Base-by-base conservation (phyloP, 208 protist species). In the Herpetomonas samuelpessoai region DNA sequence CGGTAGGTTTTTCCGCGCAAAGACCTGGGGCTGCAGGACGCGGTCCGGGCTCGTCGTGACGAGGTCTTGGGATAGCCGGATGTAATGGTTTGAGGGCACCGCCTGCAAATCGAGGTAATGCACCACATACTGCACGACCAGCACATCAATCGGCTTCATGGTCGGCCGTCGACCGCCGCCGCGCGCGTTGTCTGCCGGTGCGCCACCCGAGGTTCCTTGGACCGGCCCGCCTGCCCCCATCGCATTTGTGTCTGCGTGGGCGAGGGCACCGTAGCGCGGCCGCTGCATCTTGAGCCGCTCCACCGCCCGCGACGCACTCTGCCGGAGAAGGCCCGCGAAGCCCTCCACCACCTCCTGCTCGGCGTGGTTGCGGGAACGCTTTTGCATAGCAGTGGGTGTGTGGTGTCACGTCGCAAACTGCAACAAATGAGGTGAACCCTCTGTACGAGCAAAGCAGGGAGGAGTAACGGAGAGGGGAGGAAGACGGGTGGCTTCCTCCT, bases 101-200 rank as follows among this genome's bases (percentile, higher is more conserved):
- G 31, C 16, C 19, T 57, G 65, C 22, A 75, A 56, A 50, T 86
- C 74, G 25, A 94, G 68, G 62, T 89, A 94, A 58, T 86, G 76
- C 73, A 88, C 71, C 39, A 70, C 75, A 62, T 82, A 94, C 16
- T 80, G 78, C 52, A 94, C 80, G 1, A 92, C 75, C 2, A 94
- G 68, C 2, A 78, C 57, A 38, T 94, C 88, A 51, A 94, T 92
- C 14, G 88, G 87, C 47, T 81, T 70, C 45, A 77, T 26, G 25
- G 54, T 66, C 25, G 35, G 48, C 24, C 30, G 29, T 1, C 22
- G 18, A 30, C 21, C 21, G 9, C 39, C 52, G 3, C 44, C 44
- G 19, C n/a, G n/a, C n/a, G n/a, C n/a, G n/a, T n/a, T n/a, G n/a
- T n/a, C n/a, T n/a, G n/a, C 63, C 49, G n/a, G 39, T 29, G 24